Conservation (phyloP, 1,284 basidiomycete genomes). For the Boletus calvinii region DNA sequence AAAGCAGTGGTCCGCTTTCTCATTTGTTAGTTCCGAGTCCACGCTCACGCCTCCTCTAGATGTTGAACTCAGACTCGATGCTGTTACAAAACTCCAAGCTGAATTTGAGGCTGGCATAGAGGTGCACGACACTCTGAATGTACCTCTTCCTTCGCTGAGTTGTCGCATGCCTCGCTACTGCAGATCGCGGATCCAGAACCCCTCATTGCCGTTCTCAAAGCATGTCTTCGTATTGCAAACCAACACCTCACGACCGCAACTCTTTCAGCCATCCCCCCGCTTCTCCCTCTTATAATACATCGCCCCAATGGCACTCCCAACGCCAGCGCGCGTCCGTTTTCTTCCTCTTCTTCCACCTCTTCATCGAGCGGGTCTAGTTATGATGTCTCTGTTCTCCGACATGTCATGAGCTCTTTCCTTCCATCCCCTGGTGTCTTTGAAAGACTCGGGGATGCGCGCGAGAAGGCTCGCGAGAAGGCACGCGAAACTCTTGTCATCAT, state of each 20-base stretch:
- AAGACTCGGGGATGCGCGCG: conserved; percentile 76
- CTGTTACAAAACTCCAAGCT: conserved; percentile 69
- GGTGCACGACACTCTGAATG: conserved; percentile 40
- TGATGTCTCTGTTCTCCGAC: conserved; percentile 61
- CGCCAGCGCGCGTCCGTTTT: conserved; percentile 34
- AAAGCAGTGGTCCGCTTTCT: conserved; percentile 56
- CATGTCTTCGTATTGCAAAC: conserved; percentile 76
- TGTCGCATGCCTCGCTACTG: conserved; percentile 13
- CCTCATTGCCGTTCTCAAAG: conserved; percentile 66
- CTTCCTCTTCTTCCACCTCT: conserved; percentile 53
- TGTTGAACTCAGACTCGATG: conserved; percentile 77
- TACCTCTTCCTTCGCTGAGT: conserved; percentile 13
- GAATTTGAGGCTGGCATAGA: conserved; percentile 68
- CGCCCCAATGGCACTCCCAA: conserved; percentile 37
- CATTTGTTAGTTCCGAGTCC: neutral
- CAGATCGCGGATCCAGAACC: conserved; percentile 71
- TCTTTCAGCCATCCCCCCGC: conserved; percentile 58
- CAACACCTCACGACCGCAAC: conserved; percentile 78
- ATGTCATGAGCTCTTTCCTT: conserved; percentile 65
- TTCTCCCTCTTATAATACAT: conserved; percentile 61
- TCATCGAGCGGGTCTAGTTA: conserved; percentile 41
- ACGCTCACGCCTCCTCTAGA: conserved; percentile 43
- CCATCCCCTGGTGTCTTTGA: conserved; percentile 77
- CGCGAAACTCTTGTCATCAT: conserved; percentile 71
- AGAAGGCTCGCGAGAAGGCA: conserved; percentile 72